Evolutionary conservation across 2,329 filamentous ascomycete species (phyloP).

Genomic region (Waltergamsia citrina): DNA sequence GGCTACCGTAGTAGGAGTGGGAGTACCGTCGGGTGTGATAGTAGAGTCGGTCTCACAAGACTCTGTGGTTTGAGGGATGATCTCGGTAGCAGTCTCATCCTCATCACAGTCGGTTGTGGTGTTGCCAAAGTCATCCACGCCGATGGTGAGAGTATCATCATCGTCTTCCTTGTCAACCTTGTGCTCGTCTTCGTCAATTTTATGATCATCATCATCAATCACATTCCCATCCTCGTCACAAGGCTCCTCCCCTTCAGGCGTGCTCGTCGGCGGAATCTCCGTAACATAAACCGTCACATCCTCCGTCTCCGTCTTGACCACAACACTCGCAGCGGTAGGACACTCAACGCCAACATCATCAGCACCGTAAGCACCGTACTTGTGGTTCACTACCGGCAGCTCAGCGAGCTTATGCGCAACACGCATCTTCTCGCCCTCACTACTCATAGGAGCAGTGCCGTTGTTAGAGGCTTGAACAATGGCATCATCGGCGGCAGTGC

Average conservation of each 20-base stretch:
- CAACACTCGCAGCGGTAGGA: conserved; percentile 11
- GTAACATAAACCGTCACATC: conserved; percentile 22
- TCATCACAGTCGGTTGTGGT: too few relatives aligned
- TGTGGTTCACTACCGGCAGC: neutral
- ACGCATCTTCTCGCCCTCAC: too few relatives aligned
- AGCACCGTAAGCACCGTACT: conserved; percentile 1
- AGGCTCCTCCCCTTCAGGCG: neutral
- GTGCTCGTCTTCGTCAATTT: too few relatives aligned
- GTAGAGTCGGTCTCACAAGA: neutral
- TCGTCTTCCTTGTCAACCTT: too few relatives aligned
- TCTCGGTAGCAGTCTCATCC: too few relatives aligned
- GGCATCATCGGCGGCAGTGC: too few relatives aligned
- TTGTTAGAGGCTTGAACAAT: neutral
- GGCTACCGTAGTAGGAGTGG: neutral
- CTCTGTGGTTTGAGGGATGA: too few relatives aligned
- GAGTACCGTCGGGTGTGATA: neutral
- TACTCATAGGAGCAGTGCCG: too few relatives aligned
- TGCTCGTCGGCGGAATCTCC: conserved; percentile 2
- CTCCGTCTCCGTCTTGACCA: conserved; percentile 19
- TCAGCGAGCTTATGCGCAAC: neutral
- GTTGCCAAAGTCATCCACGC: too few relatives aligned
- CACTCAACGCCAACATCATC: conserved; percentile 8
- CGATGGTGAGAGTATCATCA: too few relatives aligned
- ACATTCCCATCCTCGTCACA: neutral
- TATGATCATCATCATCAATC: conserved; percentile 1